Evolutionary conservation across 805 yeast species (phyloP), one percentile per base, ranked within the genome.

Genomic region (Wickerhamomyces canadensis): DNA sequence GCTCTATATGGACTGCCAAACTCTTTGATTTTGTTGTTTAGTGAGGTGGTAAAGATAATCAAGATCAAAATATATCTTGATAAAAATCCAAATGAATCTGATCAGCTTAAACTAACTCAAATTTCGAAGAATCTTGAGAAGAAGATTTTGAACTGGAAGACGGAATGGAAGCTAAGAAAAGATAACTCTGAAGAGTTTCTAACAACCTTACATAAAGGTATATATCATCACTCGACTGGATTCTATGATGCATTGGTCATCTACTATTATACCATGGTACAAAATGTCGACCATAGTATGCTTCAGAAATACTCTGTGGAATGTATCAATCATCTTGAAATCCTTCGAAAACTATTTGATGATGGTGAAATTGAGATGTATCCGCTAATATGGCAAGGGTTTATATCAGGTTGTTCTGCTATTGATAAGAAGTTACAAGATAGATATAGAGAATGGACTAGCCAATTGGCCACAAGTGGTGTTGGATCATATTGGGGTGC

Each of bases 351-450:
- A 28, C 62, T 84, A 34, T 76, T 80, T 24, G 70, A 72, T 6
- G 44, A 46, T 3, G 57, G 63, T 14, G 61, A 68, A 16, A 78
- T 74, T 19, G 77, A 80, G 1, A 72, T 81, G 16, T 75, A 81
- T 25, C 95, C 96, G 4, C 62, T 85, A 24, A 78, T 85, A 49
- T 87, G 95, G 93, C 91, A 84, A 52, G 94, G 93, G 0, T 87
- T 87, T 48, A 80, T 87, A 31, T 88, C 91, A 1, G 95, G 94
- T 0, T 81, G 93, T 51, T 87, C 84, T 43, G 81, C 88, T 10
- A 71, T 74, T 41, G 74, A 80, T 6, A 48, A 58, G 1, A 67
- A 65, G 25, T 58, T 80, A 26, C 91, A 84, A 45, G 61, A 69
- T 41, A 80, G 86, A 29, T 85, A 76, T 60, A 79, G 76, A 51